phyloP scores from a whole-genome alignment of 441 rosid genomes.

The Brassica balearica region DNA sequence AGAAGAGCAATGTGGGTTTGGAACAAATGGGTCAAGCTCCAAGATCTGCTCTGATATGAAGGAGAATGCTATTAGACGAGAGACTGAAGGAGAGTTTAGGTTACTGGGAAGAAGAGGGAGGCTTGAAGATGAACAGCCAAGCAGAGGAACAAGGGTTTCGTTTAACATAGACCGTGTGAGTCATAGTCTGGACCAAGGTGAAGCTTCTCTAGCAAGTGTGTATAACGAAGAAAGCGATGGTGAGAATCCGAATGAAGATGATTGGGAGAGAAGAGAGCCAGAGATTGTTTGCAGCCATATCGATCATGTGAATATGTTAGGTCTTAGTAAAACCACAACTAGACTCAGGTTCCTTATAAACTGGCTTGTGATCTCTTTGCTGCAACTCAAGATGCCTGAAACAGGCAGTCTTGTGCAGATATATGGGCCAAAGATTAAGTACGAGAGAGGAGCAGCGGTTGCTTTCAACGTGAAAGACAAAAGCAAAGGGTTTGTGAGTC shows the following conservation, averaged over 20 bases:
- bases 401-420: conserved; percentile 79
- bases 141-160: conserved; percentile 81
- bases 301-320: conserved; percentile 90
- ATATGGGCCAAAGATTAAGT: conserved; percentile 93
- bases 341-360: conserved; percentile 83
- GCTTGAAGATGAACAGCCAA: conserved; percentile 86
- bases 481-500: conserved; percentile 69
- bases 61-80: conserved; percentile 93
- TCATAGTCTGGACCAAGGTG: conserved; percentile 65
- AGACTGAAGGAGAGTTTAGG: conserved; percentile 95
- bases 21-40: conserved; percentile 52
- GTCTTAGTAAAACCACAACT: conserved; percentile 85
- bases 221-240: conserved; percentile 81
- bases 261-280: conserved; percentile 82
- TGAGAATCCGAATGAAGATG: conserved; percentile 76
- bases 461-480: conserved; percentile 85
- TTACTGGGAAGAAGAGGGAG: conserved; percentile 85
- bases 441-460: conserved; percentile 94
- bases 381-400: conserved; percentile 77
- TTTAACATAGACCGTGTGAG: conserved; percentile 75
- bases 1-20: conserved; percentile 49
- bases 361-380: conserved; percentile 92
- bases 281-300: conserved; percentile 82
- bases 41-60: conserved; percentile 59
- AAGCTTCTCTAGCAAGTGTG: conserved; percentile 57